Base-by-base conservation (phyloP, 148 eudicot species). In the Rhododendron simsii region DNA sequence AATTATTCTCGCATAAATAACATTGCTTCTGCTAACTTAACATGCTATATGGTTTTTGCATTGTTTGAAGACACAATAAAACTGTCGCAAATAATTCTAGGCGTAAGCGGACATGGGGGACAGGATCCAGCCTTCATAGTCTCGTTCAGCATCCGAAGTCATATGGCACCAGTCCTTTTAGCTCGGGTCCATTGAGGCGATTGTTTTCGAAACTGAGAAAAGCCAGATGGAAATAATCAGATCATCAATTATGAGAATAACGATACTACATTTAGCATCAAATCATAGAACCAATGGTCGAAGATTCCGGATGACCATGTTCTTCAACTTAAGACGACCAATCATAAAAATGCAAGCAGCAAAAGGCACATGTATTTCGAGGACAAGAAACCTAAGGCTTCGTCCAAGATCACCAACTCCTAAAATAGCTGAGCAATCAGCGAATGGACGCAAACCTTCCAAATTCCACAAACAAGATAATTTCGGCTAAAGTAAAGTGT, bases 131-230 rank as follows among this genome's bases (percentile, higher is more conserved):
- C 82, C 5, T 13, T 33, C 55, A 7, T 50, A 20, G 14, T 18
- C 81, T 71, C n/a, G 35, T 76, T 92, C 79, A 92, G 87, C 94
- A 92, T 89, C 92, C 94, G 12, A 92, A 92, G 86, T 92, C 92
- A 76, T 92, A 92, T 21, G 92, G 61, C 33, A 90, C 94, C 86
- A 92, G 87, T 33, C 93, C 93, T 86, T 90, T 87, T 61, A 92
- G 89, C 88, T 92, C 94, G 0, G 93, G 93, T 81, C 93, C 93
- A 78, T 90, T 90, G 47, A 92, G 91, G 83, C 78, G 84, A 87
- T 90, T 90, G 88, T 92, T 89, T 33, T 69, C 83, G 30, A 78
- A 91, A 65, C 92, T 91, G 89, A 79, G 86, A 45, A 48, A 57
- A 86, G 35, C 37, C 57, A 86, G 44, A 65, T 51, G 59, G 9